Evolutionary conservation across 148 eudicot species (phyloP), one percentile per base, ranked within the genome.

Genomic region (Arctostaphylos glauca): DNA sequence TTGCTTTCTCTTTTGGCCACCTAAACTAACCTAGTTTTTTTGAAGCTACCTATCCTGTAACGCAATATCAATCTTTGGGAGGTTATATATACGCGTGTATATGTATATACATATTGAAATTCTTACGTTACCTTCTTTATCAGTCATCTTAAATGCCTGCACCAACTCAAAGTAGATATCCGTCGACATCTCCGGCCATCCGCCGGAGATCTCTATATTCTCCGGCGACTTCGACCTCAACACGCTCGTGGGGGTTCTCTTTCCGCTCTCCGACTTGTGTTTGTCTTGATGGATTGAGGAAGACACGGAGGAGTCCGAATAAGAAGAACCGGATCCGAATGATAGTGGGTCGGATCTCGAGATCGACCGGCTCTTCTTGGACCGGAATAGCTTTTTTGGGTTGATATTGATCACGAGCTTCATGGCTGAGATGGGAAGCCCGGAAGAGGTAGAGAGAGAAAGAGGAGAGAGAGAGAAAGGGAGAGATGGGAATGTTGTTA

Each of bases 121-220:
- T 54, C 58, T 18, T 62, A 21, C 13, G 38, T 64, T 64, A 64
- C 70, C 70, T 64, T 93, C 89, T 1, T 80, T 85, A 86, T 93
- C 97, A 21, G 92, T 90, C 77, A 94, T 74, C 58, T 90, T 83
- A 83, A 92, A 89, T 3, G 93, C 92, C 8, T 88, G 84, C 0
- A 79, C 85, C 23, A 89, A 66, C 64, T 93, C 92, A 77, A 60
- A 80, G 46, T 70, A 74, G 16, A 83, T 74, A n/a, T 83, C 80
- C 41, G 78, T 21, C 74, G 86, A 74, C 8, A 60, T 47, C 6
- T 81, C 84, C 16, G 81, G 75, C 56, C 60, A 75, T 5, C 76
- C 78, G 66, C 41, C 73, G 25, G 81, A 64, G 43, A 56, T 54
- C 66, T 54, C 58, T 2, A 31, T 31, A 31, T 62, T 79, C 13